phyloP scores from a whole-genome alignment of 208 protist species.

The Acanthamoeba healyi region DNA sequence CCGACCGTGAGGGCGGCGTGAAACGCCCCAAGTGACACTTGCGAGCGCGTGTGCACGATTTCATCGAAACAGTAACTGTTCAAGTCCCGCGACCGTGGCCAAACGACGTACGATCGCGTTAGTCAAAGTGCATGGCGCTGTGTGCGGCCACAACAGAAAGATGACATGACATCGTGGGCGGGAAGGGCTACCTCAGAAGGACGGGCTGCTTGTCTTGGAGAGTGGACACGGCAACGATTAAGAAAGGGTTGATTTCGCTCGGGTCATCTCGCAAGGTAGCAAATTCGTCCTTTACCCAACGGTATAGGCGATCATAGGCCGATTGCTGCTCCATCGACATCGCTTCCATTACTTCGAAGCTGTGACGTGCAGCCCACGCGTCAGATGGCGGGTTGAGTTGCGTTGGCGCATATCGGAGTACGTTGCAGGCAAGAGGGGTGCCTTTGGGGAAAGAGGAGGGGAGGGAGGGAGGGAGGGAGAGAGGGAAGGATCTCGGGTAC shows the following conservation, averaged over 20 bases:
- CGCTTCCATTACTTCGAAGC: constrained; percentile 85
- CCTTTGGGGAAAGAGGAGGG: no score
- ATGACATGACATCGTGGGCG: neutral
- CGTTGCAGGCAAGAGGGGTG: no score
- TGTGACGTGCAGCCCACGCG: neutral
- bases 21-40: constrained; percentile 60
- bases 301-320: constrained; percentile 86
- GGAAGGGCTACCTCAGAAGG: constrained; percentile 9
- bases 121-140: no score
- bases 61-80: constrained; percentile 54
- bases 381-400: no score
- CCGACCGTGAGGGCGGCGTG: constrained; percentile 82
- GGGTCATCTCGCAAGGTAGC: constrained; percentile 47
- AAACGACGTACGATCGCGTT: neutral
- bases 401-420: no score
- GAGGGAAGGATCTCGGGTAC: neutral
- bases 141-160: neutral
- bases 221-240: constrained; percentile 61
- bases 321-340: constrained; percentile 83
- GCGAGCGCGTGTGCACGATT: constrained; percentile 3
- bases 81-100: neutral
- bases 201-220: constrained; percentile 29
- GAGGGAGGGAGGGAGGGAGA: neutral
- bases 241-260: constrained; percentile 1
- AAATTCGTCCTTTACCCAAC: constrained; percentile 82